Evolutionary conservation across 78 protist genomes (phyloP).

Genomic region (Dictyostelium firmibasis): DNA sequence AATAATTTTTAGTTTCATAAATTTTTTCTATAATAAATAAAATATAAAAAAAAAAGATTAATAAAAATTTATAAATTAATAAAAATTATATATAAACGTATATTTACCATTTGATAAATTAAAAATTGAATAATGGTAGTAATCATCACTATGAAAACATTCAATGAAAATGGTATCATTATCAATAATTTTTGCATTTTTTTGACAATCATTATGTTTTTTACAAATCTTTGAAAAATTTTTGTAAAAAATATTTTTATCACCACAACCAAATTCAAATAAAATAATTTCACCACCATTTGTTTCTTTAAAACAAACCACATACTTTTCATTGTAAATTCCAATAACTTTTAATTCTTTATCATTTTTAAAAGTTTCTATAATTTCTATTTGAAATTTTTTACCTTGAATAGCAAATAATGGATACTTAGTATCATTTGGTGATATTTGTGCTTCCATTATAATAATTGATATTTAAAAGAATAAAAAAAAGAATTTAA

Average conservation of each 20-base stretch:
- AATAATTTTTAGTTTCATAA: neutral
- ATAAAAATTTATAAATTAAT: neutral
- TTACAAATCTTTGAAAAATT: neutral
- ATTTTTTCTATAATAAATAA: neutral
- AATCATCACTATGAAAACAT: neutral
- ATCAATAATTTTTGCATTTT: neutral
- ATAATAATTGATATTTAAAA: no score
- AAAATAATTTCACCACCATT: neutral
- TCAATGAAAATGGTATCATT: neutral
- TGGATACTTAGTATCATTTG: neutral
- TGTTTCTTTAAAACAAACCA: neutral
- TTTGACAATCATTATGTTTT: neutral
- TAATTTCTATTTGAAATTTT: neutral
- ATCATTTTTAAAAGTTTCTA: neutral
- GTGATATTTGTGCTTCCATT: no score
- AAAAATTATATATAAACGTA: neutral
- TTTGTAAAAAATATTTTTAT: neutral
- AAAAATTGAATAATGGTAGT: neutral
- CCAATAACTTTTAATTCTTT: neutral
- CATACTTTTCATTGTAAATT: neutral
- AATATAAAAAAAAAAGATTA: neutral
- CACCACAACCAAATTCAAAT: neutral
- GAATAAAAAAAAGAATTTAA: no score
- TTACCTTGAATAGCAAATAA: neutral
- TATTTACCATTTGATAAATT: neutral